These are phyloP conservation scores for Dendryphion nanum DNA, from an alignment of 2,329 filamentous ascomycete species.

Conservation along the genomic window DNA sequence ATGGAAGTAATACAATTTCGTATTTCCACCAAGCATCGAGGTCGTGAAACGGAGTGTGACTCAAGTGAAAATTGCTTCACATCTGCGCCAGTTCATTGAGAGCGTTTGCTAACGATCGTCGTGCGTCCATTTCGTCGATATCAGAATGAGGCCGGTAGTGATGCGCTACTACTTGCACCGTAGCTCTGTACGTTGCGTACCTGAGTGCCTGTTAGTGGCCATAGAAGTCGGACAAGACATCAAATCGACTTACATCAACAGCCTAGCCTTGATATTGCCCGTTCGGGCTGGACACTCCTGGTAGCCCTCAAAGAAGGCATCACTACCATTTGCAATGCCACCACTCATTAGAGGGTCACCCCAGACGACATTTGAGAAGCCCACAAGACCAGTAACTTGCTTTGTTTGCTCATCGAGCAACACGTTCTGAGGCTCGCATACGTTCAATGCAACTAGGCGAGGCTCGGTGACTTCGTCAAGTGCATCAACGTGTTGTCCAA, in stretches of 20 bases:
- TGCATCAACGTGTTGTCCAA: constrained; percentile 43
- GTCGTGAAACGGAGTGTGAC: constrained; percentile 1
- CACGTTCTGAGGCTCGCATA: constrained; percentile 51
- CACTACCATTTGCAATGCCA: constrained; percentile 39
- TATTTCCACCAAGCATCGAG: no score
- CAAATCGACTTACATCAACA: constrained; percentile 40
- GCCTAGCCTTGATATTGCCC: constrained; percentile 33
- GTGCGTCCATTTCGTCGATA: constrained; percentile 43
- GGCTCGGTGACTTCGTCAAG: constrained; percentile 54
- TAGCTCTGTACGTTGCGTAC: constrained; percentile 46
- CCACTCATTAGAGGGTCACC: constrained; percentile 57
- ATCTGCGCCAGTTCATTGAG: constrained; percentile 37
- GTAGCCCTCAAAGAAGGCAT: constrained; percentile 45
- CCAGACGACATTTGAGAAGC: constrained; percentile 56
- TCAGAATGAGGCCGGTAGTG: constrained; percentile 44
- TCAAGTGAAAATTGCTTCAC: no score
- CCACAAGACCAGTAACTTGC: constrained; percentile 51
- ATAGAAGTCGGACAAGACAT: not conserved
- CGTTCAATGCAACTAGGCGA: constrained; percentile 51
- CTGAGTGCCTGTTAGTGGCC: constrained; percentile 22
- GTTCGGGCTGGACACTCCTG: constrained; percentile 36
- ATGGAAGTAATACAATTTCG: no score
- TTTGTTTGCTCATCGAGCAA: constrained; percentile 51
- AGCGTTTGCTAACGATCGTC: constrained; percentile 41
- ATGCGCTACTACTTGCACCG: constrained; percentile 43